Percentiles rank a stretch among this genome's conserved stretches.
Conservation (phyloP, 2,329 filamentous ascomycete species). For the Fusarium tupiense region DNA sequence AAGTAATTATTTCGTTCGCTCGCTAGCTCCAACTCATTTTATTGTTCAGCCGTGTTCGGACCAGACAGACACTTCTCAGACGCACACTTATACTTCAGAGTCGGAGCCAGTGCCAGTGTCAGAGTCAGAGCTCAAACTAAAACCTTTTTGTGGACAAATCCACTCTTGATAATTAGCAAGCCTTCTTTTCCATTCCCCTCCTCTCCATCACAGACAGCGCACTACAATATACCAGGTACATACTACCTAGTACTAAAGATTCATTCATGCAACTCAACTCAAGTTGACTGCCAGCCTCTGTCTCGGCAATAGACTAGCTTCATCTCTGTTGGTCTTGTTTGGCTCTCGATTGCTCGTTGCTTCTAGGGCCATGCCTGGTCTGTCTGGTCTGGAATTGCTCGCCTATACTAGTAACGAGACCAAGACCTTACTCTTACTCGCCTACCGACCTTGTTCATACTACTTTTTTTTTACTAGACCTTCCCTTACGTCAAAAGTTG, state of each 20-base stretch:
- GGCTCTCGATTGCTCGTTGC: slow-evolving; percentile 22
- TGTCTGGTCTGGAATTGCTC: slow-evolving; percentile 20
- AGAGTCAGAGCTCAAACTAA: neutral
- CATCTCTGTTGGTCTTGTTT: slow-evolving; percentile 26
- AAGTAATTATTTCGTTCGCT: slow-evolving; percentile 27
- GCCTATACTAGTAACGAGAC: neutral
- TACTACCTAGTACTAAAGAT: neutral
- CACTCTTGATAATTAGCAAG: neutral
- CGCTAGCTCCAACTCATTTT: slow-evolving; percentile 26
- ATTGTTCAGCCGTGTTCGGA: neutral
- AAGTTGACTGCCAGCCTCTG: slow-evolving; percentile 13
- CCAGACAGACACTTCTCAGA: neutral
- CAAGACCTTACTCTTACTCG: slow-evolving; percentile 5
- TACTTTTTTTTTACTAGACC: neutral
- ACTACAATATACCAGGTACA: neutral
- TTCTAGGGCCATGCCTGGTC: slow-evolving; percentile 26
- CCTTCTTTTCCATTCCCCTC: neutral
- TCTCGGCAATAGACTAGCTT: slow-evolving; percentile 40
- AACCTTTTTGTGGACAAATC: neutral
- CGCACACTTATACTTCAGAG: neutral
- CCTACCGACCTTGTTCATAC: neutral
- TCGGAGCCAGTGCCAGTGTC: neutral
- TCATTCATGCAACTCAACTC: neutral
- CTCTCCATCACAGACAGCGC: neutral
- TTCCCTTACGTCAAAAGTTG: slow-evolving; percentile 25